These are phyloP conservation scores for Lobosporangium transversale DNA, from an alignment of 192 early-diverging fungal genomes.

Conservation along the genomic window DNA sequence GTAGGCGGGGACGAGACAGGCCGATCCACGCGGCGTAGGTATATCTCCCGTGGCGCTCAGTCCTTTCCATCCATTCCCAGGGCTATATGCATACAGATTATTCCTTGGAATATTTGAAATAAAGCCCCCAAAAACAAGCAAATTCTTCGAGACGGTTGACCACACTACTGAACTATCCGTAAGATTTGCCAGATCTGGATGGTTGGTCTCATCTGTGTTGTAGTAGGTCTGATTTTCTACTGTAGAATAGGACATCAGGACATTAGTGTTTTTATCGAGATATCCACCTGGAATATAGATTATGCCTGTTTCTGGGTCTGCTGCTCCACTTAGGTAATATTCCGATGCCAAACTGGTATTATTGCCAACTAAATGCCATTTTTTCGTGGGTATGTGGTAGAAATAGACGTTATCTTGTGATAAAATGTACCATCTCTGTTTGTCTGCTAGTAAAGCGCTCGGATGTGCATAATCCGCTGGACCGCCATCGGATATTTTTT, in stretches of 20 bases:
- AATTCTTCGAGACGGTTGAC: neutral
- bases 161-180: neutral
- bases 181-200: neutral
- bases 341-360: too few species aligned
- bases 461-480: neutral
- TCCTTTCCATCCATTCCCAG: neutral
- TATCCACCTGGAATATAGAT: too few species aligned
- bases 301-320: too few species aligned
- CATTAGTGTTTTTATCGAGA: too few species aligned
- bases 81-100: neutral
- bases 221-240: too few species aligned
- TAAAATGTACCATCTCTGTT: neutral
- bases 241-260: too few species aligned
- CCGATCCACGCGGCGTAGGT: neutral
- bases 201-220: neutral
- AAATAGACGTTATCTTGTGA: neutral
- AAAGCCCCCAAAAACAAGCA: neutral
- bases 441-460: neutral
- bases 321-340: too few species aligned
- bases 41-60: neutral
- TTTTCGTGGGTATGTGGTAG: neutral
- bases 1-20: neutral
- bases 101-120: neutral
- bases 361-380: too few species aligned
- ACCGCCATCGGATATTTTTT: neutral